These are phyloP conservation scores for Rhodotorula kratochvilovae DNA, from an alignment of 768 basidiomycete species.

Conservation along the genomic window DNA sequence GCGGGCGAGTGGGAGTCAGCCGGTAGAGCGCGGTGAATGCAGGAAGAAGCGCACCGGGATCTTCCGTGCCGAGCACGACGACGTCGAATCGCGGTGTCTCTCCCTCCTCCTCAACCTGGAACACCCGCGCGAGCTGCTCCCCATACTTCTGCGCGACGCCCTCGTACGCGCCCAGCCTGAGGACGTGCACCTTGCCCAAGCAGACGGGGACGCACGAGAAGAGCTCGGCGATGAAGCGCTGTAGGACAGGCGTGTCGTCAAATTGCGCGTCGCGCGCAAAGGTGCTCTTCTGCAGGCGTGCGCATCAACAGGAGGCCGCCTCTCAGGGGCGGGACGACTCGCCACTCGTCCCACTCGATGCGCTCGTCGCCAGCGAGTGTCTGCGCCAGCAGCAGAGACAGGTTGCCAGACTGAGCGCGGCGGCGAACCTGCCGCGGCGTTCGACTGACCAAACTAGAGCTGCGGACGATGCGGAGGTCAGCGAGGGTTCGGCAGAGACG, in stretches of 20 bases:
- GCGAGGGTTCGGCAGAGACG: neutral
- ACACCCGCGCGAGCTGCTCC: slow-evolving; percentile 68
- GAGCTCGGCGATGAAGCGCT: slow-evolving; percentile 77
- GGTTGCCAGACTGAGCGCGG: slow-evolving; percentile 84
- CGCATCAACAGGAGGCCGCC: rapidly evolving
- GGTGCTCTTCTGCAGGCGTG: slow-evolving; percentile 68
- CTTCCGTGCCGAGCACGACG: slow-evolving; percentile 85
- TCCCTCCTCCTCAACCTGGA: slow-evolving; percentile 64
- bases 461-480: neutral
- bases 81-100: slow-evolving; percentile 79
- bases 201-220: slow-evolving; percentile 76
- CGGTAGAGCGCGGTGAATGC: rapidly evolving
- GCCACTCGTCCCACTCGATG: slow-evolving; percentile 90
- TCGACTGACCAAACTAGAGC: slow-evolving; percentile 81
- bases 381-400: slow-evolving; percentile 57
- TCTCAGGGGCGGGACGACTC: slow-evolving; percentile 41
- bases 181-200: slow-evolving; percentile 65
- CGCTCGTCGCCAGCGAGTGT: slow-evolving; percentile 57
- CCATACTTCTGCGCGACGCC: slow-evolving; percentile 49
- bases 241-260: slow-evolving; percentile 81
- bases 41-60: slow-evolving; percentile 51
- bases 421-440: slow-evolving; percentile 79
- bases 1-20: neutral
- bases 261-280: slow-evolving; percentile 90
- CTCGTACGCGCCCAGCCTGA: slow-evolving; percentile 53